Evolutionary conservation across 345 rosid genomes (phyloP).

Genomic region (Acer yangbiense): DNA sequence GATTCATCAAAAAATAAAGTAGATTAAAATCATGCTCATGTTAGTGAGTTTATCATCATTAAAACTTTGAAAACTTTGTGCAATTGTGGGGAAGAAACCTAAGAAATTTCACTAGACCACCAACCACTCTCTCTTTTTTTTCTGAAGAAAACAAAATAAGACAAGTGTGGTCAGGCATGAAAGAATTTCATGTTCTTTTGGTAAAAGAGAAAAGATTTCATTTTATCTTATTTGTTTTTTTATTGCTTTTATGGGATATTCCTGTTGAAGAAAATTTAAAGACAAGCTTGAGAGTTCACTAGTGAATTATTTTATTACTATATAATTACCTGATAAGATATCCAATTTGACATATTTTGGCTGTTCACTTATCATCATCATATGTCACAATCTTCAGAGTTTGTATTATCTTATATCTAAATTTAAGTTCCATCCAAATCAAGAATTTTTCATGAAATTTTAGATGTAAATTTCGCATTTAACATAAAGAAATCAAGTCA

Average conservation of each 20-base stretch:
- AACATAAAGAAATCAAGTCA: too few relatives aligned
- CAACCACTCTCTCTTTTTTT: conserved; percentile 37
- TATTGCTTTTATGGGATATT: conserved; percentile 2
- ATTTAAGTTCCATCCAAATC: background rate
- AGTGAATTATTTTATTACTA: background rate
- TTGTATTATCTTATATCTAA: background rate
- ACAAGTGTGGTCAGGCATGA: conserved; percentile 14
- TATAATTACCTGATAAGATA: background rate
- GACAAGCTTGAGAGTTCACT: too few relatives aligned
- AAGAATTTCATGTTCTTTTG: background rate
- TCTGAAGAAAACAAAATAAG: conserved; percentile 20
- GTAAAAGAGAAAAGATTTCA: background rate
- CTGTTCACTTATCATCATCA: conserved; percentile 8
- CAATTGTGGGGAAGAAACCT: conserved; percentile 37
- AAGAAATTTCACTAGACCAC: conserved; percentile 41
- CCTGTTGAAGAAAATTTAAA: conserved; percentile 1
- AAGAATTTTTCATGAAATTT: background rate
- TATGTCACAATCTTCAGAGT: background rate
- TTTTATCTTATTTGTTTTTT: background rate
- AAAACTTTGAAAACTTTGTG: conserved; percentile 55
- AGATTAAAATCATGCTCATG: conserved; percentile 70
- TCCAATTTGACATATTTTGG: conserved; percentile 6
- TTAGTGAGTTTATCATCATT: conserved; percentile 82
- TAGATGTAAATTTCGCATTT: too few relatives aligned
- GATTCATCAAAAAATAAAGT: conserved; percentile 50